A percentile compares a stretch with the other conserved stretches of the same genome.
Conservation (phyloP, 2,329 filamentous ascomycete genomes). For the Phyllosticta ampelicida region DNA sequence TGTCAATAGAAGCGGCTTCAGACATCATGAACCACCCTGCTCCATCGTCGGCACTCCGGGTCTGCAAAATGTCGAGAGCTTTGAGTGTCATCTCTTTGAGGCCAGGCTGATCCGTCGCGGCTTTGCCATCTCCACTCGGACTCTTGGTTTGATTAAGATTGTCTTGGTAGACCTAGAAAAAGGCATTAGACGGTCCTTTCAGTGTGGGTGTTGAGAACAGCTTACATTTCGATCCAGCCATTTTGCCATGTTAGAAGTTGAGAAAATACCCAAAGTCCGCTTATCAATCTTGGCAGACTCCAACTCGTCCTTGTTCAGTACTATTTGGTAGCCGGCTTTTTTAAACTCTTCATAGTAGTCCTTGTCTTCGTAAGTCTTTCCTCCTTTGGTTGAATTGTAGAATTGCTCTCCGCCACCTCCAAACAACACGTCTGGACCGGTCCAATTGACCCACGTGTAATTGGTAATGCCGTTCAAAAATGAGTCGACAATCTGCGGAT, state of each 20-base stretch:
- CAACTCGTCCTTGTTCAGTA: constrained; percentile 64
- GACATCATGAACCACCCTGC: constrained; percentile 82
- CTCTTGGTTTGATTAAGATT: constrained; percentile 61
- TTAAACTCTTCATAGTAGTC: constrained; percentile 64
- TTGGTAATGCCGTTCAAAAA: constrained; percentile 66
- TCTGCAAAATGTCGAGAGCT: constrained; percentile 67
- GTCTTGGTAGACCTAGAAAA: constrained; percentile 47
- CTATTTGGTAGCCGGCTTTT: constrained; percentile 60
- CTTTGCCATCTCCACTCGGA: constrained; percentile 51
- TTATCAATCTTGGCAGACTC: constrained; percentile 45
- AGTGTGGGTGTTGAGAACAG: not conserved
- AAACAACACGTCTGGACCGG: constrained; percentile 70
- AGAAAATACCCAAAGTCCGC: constrained; percentile 68
- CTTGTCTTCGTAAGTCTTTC: constrained; percentile 54
- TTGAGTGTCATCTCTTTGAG: constrained; percentile 87
- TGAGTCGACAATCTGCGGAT: constrained; percentile 63
- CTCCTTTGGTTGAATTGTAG: constrained; percentile 42
- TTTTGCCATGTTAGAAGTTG: constrained; percentile 61
- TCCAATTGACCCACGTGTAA: constrained; percentile 68
- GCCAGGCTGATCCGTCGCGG: constrained; percentile 66
- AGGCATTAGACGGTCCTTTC: not conserved
- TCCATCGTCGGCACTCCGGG: constrained; percentile 42
- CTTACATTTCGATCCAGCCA: constrained; percentile 69
- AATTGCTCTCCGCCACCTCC: constrained; percentile 78
- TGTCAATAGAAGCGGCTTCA: constrained; percentile 76